A percentile compares a stretch with the other conserved stretches of the same genome.
phyloP scores from a whole-genome alignment of 305 asterid species.

The Vinca major region DNA sequence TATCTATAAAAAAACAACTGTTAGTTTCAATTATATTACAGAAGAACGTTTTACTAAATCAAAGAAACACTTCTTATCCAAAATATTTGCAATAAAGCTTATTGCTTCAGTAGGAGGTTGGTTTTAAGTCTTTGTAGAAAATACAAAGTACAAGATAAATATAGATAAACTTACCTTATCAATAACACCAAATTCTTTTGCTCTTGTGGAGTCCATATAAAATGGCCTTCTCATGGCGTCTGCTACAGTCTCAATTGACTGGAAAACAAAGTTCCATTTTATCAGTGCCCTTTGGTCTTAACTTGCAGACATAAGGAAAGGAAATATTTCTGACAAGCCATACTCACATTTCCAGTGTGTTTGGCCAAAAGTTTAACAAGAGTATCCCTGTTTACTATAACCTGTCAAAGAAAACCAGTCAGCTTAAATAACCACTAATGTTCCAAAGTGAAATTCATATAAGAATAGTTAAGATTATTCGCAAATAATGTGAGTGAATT shows the following conservation, averaged over 20 bases:
- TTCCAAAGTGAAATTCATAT: neutral
- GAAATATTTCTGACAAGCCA: constrained; percentile 8
- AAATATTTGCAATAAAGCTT: neutral
- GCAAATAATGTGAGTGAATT: neutral
- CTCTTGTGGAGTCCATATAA: constrained; percentile 63
- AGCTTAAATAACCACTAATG: constrained; percentile 3
- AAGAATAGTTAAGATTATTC: neutral
- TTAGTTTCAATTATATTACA: constrained; percentile 7
- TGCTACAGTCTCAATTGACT: constrained; percentile 68
- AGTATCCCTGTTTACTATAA: constrained; percentile 50
- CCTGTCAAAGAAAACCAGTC: constrained; percentile 38
- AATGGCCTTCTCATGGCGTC: constrained; percentile 53
- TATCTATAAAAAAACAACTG: constrained; percentile 40
- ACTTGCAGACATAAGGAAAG: constrained; percentile 9
- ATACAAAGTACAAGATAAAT: neutral
- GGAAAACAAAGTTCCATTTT: constrained; percentile 21
- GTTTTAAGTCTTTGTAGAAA: neutral
- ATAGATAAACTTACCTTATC: constrained; percentile 50
- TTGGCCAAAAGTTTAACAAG: constrained; percentile 63
- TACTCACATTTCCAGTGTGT: constrained; percentile 86
- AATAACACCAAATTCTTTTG: constrained; percentile 76
- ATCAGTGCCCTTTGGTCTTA: constrained; percentile 11
- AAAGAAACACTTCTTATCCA: neutral
- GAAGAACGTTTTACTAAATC: neutral
- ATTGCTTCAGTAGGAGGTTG: neutral